Evolutionary conservation across 164 flowering plant genomes (phyloP), one percentile per base, ranked within the genome.

Genomic region (Aristolochia fimbriata): DNA sequence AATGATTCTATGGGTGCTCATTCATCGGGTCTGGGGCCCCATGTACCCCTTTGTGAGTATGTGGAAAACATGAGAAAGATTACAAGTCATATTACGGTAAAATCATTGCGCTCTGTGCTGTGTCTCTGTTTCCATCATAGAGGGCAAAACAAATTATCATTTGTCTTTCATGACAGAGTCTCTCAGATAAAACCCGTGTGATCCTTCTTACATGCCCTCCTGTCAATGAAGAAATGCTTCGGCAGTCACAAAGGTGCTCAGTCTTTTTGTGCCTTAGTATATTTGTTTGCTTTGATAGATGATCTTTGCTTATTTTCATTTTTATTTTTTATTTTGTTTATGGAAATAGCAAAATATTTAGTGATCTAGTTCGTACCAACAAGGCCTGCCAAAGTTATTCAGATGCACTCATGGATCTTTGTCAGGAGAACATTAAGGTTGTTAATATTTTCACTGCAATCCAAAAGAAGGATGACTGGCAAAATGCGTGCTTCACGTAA

Each of bases 1-100:
- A 93, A 93, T 74, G 99, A 93, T 76, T 84, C 99, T 15, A 82
- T 85, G 86, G 87, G 86, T 37, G 76, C 85, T 69, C 96, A 88
- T 55, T 63, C 94, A 33, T 84, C 92, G 67, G 97, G 96, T 75
- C 68, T 85, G 14, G 97, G 97, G 24, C 95, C 96, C 63, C 99
- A 93, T 76, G 97, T 93, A 12, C 97, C 99, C 10, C 96, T 93
- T 47, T 61, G 73, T 45, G 96, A 90, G 59, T 93, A 85, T 61
- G 58, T 80, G 25, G 92, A 85, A 51, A 88, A 93, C 77, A 82
- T 93, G 96, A 78, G 75, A 57, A 82, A 72, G 69, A 81, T 93
- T 62, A 87, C 82, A 11, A 57, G 31, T 57, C 89, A 93, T 78
- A 76, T 93, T 62, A 77, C 83, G 94, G 99, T 88, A 74, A 13